Evolutionary conservation across 2,329 filamentous ascomycete genomes (phyloP), one percentile per base, ranked within the genome.

Genomic region (Ophiostoma quercus): DNA sequence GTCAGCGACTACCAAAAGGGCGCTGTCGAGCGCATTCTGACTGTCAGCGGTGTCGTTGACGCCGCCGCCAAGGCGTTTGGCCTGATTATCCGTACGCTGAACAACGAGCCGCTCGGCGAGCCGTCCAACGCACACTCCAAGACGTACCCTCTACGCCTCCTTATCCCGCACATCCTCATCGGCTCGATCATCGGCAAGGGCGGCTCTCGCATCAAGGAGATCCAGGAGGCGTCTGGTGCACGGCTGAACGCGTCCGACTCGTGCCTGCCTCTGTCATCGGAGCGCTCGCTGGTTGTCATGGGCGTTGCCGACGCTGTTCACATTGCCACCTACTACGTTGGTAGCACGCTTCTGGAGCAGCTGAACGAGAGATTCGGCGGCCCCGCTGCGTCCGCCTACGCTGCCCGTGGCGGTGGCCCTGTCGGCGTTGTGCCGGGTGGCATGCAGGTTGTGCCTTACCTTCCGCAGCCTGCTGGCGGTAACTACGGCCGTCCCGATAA

Each of bases 381-480:
- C 6, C 94, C 95, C 25, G 93, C 93, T 71, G 94, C 95, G 67
- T 99, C 95, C n/a, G 94, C 95, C 39, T 99, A 99, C 78, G 95
- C 95, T 66, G 97, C 94, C 66, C 90, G 95, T 74, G 97, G 92
- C 77, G 95, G 95, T 73, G 94, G 92, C 67, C 94, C 95, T 67
- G 92, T 94, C 71, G 94, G 94, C 68, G 92, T 94, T 43, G 92
- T 98, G 19, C 95, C 95, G 29, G 95, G 95, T 71, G 95, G 95
- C 72, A 97, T 99, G 93, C 95, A 98, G 79, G 95, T 99, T 67
- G 93, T 98, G n/a, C 95, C 95, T 6, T 99, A 99, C 79, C 91
- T 92, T 70, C 95, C 95, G 67, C 94, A 97, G 79, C 91, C 94
- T 37, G 92, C 92, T 70, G 92, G 92, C 71, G 95, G 95, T 74